These are phyloP conservation scores for Candida schatavii DNA, from an alignment of 805 yeast genomes.

Conservation along the genomic window DNA sequence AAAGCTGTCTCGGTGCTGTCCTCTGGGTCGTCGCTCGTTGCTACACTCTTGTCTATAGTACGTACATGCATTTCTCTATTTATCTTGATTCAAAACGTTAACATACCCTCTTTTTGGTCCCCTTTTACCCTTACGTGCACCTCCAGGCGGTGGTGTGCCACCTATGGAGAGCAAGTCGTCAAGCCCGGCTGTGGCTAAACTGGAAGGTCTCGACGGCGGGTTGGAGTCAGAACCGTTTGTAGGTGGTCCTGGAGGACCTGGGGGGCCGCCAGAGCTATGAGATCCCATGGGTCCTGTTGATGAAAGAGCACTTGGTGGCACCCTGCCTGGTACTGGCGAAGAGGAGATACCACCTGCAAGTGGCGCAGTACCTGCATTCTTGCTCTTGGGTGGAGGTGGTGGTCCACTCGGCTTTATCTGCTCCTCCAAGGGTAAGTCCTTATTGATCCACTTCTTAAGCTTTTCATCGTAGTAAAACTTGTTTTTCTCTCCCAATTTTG, in stretches of 20 bases:
- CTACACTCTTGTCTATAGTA: slow-evolving; percentile 38
- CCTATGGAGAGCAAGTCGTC: slow-evolving; percentile 38
- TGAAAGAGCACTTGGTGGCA: slow-evolving; percentile 4
- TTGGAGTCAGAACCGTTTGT: slow-evolving; percentile 4
- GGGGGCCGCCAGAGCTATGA: slow-evolving; percentile 11
- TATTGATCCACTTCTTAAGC: slow-evolving; percentile 83
- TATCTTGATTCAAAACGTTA: slow-evolving; percentile 25
- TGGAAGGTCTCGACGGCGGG: slow-evolving; percentile 13
- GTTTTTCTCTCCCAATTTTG: slow-evolving; percentile 80
- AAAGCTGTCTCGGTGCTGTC: too few relatives aligned
- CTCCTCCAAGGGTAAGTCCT: slow-evolving; percentile 63
- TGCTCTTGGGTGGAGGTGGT: slow-evolving; percentile 63
- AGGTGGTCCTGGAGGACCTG: slow-evolving; percentile 9
- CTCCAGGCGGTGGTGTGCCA: slow-evolving; percentile 17
- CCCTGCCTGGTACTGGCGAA: slow-evolving; percentile 7
- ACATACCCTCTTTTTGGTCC: slow-evolving; percentile 33
- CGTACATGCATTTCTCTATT: slow-evolving; percentile 24
- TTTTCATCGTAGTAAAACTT: slow-evolving; percentile 79
- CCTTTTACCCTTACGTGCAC: slow-evolving; percentile 24
- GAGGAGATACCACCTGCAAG: slow-evolving; percentile 14
- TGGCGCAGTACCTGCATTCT: slow-evolving; percentile 18
- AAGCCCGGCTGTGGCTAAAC: slow-evolving; percentile 39
- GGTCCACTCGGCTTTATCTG: slow-evolving; percentile 52
- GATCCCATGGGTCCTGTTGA: slow-evolving; percentile 6
- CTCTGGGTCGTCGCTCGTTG: too few relatives aligned